These are phyloP conservation scores for Tylopilus felleus DNA, from an alignment of 768 basidiomycete genomes.

Conservation along the genomic window DNA sequence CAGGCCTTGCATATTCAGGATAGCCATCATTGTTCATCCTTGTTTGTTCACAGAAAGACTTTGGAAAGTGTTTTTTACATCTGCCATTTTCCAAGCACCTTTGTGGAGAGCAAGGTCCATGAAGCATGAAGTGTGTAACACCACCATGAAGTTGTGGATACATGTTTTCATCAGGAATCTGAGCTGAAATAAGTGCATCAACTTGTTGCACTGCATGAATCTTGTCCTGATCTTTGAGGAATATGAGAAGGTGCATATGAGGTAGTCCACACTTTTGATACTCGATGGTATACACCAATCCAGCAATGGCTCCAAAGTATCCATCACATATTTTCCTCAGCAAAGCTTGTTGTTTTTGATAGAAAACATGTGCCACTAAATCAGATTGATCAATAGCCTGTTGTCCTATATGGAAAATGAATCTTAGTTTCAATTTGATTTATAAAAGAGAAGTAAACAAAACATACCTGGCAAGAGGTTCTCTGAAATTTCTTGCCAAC, in stretches of 20 bases:
- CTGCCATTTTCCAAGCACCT: slow-evolving; percentile 30
- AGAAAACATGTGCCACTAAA: slow-evolving; percentile 44
- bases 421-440: no score
- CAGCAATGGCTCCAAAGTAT: slow-evolving; percentile 41
- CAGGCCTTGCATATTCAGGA: no score
- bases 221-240: background rate
- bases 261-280: background rate
- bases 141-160: no score
- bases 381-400: slow-evolving; percentile 42
- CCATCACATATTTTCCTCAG: slow-evolving; percentile 36
- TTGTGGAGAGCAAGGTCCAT: slow-evolving; percentile 38
- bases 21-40: no score
- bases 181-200: slow-evolving; percentile 1
- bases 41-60: slow-evolving; percentile 36
- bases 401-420: slow-evolving; percentile 40
- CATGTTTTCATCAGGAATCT: background rate
- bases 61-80: slow-evolving; percentile 41
- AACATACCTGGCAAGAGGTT: no score
- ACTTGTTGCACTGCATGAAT: background rate
- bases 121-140: slow-evolving; percentile 44
- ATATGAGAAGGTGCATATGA: background rate
- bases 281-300: slow-evolving; percentile 50
- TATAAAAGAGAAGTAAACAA: no score
- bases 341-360: slow-evolving; percentile 37
- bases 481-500: no score